Base-by-base conservation (phyloP, 2,329 filamentous ascomycete genomes). In the Trichophyton simii region DNA sequence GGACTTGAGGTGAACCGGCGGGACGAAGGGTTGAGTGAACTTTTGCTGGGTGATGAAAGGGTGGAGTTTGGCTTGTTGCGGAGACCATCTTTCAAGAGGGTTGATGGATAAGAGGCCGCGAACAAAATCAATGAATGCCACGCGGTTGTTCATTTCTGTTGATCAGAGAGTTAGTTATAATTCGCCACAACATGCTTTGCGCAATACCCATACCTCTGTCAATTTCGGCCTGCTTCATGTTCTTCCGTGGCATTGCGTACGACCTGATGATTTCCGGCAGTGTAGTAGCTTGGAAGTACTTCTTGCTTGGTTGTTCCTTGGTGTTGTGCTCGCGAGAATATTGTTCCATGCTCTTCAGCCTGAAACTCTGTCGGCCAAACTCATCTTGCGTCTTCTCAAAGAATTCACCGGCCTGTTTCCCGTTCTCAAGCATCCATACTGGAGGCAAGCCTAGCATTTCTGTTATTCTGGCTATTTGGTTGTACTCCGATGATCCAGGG, bases 401-500 rank as follows among this genome's bases (percentile, higher is more conserved):
- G 73, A 99, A 99, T 68, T 97, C 91, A 52, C 90, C 89, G 0
- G 92, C 89, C 73, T 99, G 94, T 76, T 99, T 99, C 68, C 94
- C 94, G 83, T 96, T 95, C 72, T 99, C 94, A 61, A 99, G 83
- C 94, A 99, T 99, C 94, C 94, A 99, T 66, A 91, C 95, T 42
- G 91, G 92, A 1, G 94, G 92, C 66, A 96, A 86, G 9, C 94
- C 94, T 7, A 99, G 83, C 94, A 99, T 99, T 76, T 99, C 94
- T 22, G 94, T 91, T 65, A 99, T 99, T 60, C 94, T 83, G 31
- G 92, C 92, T 18, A 99, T 91, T 73, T 99, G 94, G 69, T 99
- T 99, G 76, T 99, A 99, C 74, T 99, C 94, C 1, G 94, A 99
- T 0, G 92, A 97, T 31, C 94, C 94, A 6, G 94, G 94, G 74